Evolutionary conservation across 208 protist species (phyloP).

Genomic region (Crithidia mellificae): DNA sequence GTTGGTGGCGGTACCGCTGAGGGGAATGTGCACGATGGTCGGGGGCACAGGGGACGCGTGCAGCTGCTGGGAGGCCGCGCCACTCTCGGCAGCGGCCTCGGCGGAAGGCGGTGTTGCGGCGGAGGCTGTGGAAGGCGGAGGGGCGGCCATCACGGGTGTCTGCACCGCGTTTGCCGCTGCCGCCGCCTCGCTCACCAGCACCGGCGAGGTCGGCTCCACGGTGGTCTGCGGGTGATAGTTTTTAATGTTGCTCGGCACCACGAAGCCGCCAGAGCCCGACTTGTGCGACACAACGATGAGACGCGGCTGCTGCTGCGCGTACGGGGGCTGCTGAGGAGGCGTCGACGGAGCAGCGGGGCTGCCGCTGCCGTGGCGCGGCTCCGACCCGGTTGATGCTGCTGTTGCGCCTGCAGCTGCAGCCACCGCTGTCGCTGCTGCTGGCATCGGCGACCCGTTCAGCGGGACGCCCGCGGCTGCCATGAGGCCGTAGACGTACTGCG

Average conservation of each 20-base stretch:
- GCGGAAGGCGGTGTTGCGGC: no score
- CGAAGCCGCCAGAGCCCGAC: constrained; percentile 18
- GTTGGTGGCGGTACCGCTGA: constrained; percentile 2
- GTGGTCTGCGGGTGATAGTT: constrained; percentile 17
- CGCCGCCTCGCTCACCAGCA: neutral
- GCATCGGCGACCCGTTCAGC: constrained; percentile 1
- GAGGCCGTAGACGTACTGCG: constrained; percentile 35
- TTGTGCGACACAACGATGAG: constrained; percentile 24
- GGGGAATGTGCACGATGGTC: constrained; percentile 38
- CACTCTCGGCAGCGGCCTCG: neutral
- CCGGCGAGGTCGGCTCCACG: constrained; percentile 10
- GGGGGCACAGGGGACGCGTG: constrained; percentile 23
- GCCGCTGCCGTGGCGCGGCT: neutral
- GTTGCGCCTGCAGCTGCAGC: neutral
- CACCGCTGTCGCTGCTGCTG: neutral
- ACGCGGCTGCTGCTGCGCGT: constrained; percentile 16
- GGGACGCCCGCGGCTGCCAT: constrained; percentile 24
- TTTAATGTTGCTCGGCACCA: constrained; percentile 20
- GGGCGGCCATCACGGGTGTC: neutral
- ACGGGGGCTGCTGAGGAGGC: neutral
- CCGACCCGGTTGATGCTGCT: neutral
- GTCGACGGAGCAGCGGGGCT: neutral
- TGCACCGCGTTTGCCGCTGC: neutral
- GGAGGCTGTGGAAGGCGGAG: no score
- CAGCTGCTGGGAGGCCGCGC: neutral